Conservation (phyloP, 768 basidiomycete species). For the Leccinum incarnatum region DNA sequence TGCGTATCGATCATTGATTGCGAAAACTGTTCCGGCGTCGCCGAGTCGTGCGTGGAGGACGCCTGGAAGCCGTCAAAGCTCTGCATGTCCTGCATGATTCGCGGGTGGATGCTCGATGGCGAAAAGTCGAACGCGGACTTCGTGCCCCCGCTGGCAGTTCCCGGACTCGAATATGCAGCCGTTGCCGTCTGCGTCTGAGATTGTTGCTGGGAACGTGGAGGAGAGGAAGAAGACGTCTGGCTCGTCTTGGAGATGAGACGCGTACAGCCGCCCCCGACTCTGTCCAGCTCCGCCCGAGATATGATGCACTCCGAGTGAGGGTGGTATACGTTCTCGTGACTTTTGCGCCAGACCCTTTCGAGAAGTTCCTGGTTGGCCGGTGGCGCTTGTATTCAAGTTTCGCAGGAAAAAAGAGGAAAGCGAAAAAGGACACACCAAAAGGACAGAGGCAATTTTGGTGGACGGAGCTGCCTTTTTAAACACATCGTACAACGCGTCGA, state of each 20-base stretch:
- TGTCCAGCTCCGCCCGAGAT: slow-evolving; percentile 49
- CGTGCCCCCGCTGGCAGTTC: neutral
- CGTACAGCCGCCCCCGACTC: slow-evolving; percentile 52
- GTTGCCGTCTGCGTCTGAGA: neutral
- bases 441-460: slow-evolving; percentile 44
- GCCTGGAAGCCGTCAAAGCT: slow-evolving; percentile 38
- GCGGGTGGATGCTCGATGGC: slow-evolving; percentile 23
- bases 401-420: neutral
- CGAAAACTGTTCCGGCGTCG: slow-evolving; percentile 25
- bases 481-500: slow-evolving; percentile 42
- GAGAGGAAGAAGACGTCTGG: slow-evolving; percentile 11
- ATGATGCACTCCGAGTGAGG: slow-evolving; percentile 28
- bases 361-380: slow-evolving; percentile 36
- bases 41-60: slow-evolving; percentile 26
- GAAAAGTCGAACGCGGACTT: slow-evolving; percentile 6
- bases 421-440: slow-evolving; percentile 35
- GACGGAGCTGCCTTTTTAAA: slow-evolving; percentile 48
- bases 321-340: slow-evolving; percentile 39
- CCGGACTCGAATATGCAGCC: neutral
- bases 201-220: neutral
- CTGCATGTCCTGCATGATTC: slow-evolving; percentile 53
- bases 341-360: slow-evolving; percentile 41
- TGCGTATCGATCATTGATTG: slow-evolving; percentile 34
- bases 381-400: neutral
- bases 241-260: slow-evolving; percentile 34